phyloP scores from a whole-genome alignment of 352 stramenopile genomes.

The Globisporangium parvum region DNA sequence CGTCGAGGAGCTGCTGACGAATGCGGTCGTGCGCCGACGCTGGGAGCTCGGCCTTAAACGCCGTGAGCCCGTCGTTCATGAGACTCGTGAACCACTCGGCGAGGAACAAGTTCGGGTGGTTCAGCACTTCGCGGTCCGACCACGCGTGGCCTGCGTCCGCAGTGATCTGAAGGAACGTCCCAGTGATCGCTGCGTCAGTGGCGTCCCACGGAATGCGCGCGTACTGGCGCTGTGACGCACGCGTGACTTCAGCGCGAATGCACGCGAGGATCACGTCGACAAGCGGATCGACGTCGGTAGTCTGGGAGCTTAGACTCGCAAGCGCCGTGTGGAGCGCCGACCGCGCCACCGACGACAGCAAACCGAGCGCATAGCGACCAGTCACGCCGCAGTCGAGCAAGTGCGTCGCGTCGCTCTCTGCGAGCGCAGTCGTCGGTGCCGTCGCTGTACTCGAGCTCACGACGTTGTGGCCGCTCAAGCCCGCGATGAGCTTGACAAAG shows the following conservation, averaged over 20 bases:
- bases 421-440: conserved; percentile 16
- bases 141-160: conserved; percentile 60
- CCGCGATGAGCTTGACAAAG: conserved; percentile 81
- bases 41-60: conserved; percentile 34
- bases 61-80: conserved; percentile 51
- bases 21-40: conserved; percentile 40
- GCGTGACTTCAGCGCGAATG: conserved; percentile 58
- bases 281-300: conserved; percentile 25
- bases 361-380: conserved; percentile 41
- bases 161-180: conserved; percentile 66
- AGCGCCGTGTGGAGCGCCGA: conserved; percentile 39
- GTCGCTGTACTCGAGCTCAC: conserved; percentile 20
- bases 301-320: conserved; percentile 8
- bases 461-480: conserved; percentile 46
- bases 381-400: conserved; percentile 52
- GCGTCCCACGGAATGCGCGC: conserved; percentile 81
- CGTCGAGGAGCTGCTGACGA: conserved; percentile 59
- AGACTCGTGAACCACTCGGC: conserved; percentile 81
- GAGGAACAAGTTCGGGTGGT: conserved; percentile 82
- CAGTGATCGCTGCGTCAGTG: conserved; percentile 57
- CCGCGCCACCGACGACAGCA: conserved; percentile 42
- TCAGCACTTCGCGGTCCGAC: conserved; percentile 79
- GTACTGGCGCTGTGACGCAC: conserved; percentile 71
- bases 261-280: conserved; percentile 49
- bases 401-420: conserved; percentile 39